phyloP scores from a whole-genome alignment of 495 filamentous ascomycete species.

The Hypoxylon lenormandii region DNA sequence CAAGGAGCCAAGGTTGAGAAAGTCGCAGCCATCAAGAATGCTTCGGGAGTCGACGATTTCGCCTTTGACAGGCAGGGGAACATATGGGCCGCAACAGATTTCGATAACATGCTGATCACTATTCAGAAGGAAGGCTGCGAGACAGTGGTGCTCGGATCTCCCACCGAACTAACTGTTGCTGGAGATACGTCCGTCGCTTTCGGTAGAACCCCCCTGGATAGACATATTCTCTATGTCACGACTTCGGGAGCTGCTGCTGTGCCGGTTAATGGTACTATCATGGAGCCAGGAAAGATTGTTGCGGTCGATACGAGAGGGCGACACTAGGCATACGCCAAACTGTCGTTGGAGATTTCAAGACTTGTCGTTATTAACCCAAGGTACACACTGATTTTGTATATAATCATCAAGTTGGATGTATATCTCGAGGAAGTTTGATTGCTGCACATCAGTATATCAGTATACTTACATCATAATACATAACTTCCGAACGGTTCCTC shows the following conservation, averaged over 20 bases:
- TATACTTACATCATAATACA: no score
- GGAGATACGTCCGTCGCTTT: slow-evolving; percentile 48
- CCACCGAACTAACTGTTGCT: slow-evolving; percentile 43
- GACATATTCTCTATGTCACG: slow-evolving; percentile 44
- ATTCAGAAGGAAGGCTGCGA: slow-evolving; percentile 31
- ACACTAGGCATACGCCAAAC: not conserved
- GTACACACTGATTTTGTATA: not conserved
- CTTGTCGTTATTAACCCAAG: not conserved
- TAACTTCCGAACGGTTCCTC: no score
- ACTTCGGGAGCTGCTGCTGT: slow-evolving; percentile 39
- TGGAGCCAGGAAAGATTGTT: slow-evolving; percentile 51
- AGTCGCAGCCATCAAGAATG: slow-evolving; percentile 7
- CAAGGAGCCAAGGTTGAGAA: slow-evolving; percentile 10
- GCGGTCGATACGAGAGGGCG: slow-evolving; percentile 45
- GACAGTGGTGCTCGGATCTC: slow-evolving; percentile 37
- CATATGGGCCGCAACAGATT: slow-evolving; percentile 48
- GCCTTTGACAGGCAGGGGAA: slow-evolving; percentile 44
- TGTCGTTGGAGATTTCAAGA: not conserved
- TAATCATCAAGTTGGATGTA: not conserved
- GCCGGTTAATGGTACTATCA: slow-evolving; percentile 51
- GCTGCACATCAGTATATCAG: no score
- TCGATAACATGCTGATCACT: slow-evolving; percentile 39
- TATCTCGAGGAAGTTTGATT: not conserved
- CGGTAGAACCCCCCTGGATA: slow-evolving; percentile 37
- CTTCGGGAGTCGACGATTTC: slow-evolving; percentile 47